phyloP scores from a whole-genome alignment of 1,284 basidiomycete genomes.

The Schizophyllum amplum region DNA sequence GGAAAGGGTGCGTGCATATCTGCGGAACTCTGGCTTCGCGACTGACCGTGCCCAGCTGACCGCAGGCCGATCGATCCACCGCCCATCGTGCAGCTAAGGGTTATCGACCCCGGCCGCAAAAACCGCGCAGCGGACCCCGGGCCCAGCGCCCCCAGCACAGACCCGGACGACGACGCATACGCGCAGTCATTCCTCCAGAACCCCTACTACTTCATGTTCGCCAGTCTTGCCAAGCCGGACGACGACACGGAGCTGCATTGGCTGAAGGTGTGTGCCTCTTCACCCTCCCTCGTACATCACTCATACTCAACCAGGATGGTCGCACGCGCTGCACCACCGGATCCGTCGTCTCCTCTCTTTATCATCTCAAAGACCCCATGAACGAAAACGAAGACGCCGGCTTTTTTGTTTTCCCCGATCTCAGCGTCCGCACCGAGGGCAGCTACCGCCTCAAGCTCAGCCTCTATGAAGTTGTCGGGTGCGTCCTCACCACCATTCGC shows the following conservation, averaged over 20 bases:
- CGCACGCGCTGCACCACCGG: constrained; percentile 85
- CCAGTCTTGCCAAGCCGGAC: constrained; percentile 79
- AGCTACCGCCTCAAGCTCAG: constrained; percentile 81
- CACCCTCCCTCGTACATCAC: constrained; percentile 15
- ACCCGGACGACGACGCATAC: constrained; percentile 20
- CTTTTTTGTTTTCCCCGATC: constrained; percentile 86
- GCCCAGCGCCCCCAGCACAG: constrained; percentile 8
- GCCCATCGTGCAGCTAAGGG: constrained; percentile 90
- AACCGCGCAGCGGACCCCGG: constrained; percentile 19
- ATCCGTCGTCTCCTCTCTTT: constrained; percentile 86
- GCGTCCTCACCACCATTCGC: constrained; percentile 24
- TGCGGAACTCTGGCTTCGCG: constrained; percentile 6
- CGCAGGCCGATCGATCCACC: constrained; percentile 93
- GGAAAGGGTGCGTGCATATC: constrained; percentile 53
- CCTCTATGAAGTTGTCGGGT: constrained; percentile 91
- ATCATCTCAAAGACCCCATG: constrained; percentile 90
- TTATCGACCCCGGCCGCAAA: constrained; percentile 51
- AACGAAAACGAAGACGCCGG: constrained; percentile 78
- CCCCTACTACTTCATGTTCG: constrained; percentile 94
- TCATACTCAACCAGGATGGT: constrained; percentile 50
- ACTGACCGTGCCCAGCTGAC: constrained; percentile 52
- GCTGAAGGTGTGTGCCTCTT: constrained; percentile 45
- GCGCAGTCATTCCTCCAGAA: constrained; percentile 67
- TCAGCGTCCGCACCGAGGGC: constrained; percentile 86
- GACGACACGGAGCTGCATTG: constrained; percentile 90